phyloP scores from a whole-genome alignment of 2,329 filamentous ascomycete genomes.

The Exserohilum turcica region DNA sequence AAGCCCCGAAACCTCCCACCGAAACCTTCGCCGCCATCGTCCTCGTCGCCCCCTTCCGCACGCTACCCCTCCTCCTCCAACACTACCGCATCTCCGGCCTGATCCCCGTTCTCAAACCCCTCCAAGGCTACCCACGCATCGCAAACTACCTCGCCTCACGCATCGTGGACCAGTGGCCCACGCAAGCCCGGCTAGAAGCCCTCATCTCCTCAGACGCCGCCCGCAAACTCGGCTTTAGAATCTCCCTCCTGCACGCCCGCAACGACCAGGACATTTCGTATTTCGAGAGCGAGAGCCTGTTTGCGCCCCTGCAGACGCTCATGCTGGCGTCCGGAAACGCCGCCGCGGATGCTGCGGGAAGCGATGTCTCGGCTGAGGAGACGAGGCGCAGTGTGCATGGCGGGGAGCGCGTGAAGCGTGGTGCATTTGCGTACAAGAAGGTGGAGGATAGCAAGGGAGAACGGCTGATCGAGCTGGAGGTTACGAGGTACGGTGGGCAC shows the following conservation, averaged over 20 bases:
- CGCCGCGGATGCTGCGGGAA: background rate
- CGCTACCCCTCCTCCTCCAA: constrained; percentile 72
- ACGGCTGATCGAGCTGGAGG: constrained; percentile 49
- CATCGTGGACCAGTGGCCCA: constrained; percentile 83
- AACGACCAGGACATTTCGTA: constrained; percentile 85
- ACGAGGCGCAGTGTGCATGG: constrained; percentile 41
- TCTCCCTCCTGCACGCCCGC: constrained; percentile 77
- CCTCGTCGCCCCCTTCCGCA: constrained; percentile 79
- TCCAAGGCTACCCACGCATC: constrained; percentile 69
- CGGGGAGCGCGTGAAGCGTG: constrained; percentile 38
- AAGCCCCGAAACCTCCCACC: background rate
- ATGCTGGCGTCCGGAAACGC: constrained; percentile 35
- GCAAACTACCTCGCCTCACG: constrained; percentile 64
- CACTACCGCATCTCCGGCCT: constrained; percentile 80
- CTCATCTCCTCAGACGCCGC: constrained; percentile 34
- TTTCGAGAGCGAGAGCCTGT: constrained; percentile 59
- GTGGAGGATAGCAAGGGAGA: constrained; percentile 35
- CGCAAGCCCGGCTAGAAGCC: constrained; percentile 67
- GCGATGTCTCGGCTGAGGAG: constrained; percentile 26
- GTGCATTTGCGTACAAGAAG: constrained; percentile 44
- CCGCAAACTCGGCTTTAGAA: constrained; percentile 3
- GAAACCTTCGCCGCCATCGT: constrained; percentile 73
- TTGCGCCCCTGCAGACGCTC: constrained; percentile 29
- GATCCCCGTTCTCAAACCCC: constrained; percentile 77
- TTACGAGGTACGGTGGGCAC: constrained; percentile 59